These are phyloP conservation scores for Leccinum variabile DNA, from an alignment of 1,284 basidiomycete genomes.

Conservation along the genomic window DNA sequence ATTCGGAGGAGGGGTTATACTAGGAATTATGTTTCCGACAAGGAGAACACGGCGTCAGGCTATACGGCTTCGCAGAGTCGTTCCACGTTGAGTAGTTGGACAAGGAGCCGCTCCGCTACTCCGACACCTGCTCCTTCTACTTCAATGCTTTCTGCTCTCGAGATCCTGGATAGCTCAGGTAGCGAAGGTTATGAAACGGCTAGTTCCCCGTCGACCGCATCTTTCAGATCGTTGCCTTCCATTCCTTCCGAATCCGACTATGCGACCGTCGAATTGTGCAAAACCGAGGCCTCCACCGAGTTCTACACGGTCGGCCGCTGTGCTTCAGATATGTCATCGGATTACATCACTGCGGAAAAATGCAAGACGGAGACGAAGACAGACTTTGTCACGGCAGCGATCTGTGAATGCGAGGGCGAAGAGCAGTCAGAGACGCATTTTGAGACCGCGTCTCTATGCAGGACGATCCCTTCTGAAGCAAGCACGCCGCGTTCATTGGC, in stretches of 20 bases:
- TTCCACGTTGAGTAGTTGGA: conserved; percentile 38
- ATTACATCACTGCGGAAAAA: conserved; percentile 50
- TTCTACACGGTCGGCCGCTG: conserved; percentile 48
- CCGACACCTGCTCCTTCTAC: conserved; percentile 34
- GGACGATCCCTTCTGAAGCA: conserved; percentile 40
- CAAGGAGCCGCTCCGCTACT: conserved; percentile 34
- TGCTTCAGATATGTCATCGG: conserved; percentile 38
- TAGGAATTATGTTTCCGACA: conserved; percentile 45
- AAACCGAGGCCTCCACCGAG: conserved; percentile 45
- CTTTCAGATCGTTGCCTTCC: conserved; percentile 44
- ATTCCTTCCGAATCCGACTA: conserved; percentile 57
- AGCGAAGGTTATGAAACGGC: conserved; percentile 38
- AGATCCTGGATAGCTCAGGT: conserved; percentile 33
- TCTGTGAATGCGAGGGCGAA: conserved; percentile 44
- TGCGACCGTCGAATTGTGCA: conserved; percentile 49
- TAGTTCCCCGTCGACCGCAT: conserved; percentile 43
- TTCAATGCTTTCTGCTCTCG: conserved; percentile 29
- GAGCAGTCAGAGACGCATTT: conserved; percentile 48
- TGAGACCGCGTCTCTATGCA: conserved; percentile 50
- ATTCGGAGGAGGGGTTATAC: conserved; percentile 54
- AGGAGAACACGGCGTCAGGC: conserved; percentile 47
- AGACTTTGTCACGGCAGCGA: conserved; percentile 52
- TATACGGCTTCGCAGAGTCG: conserved; percentile 35
- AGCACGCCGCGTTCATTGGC: conserved; percentile 41
- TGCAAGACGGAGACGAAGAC: conserved; percentile 50